Percentiles rank a stretch among this genome's conserved stretches.
These are phyloP conservation scores for Trichoderma afroharzianum DNA, from an alignment of 2,329 filamentous ascomycete genomes.

Conservation along the genomic window DNA sequence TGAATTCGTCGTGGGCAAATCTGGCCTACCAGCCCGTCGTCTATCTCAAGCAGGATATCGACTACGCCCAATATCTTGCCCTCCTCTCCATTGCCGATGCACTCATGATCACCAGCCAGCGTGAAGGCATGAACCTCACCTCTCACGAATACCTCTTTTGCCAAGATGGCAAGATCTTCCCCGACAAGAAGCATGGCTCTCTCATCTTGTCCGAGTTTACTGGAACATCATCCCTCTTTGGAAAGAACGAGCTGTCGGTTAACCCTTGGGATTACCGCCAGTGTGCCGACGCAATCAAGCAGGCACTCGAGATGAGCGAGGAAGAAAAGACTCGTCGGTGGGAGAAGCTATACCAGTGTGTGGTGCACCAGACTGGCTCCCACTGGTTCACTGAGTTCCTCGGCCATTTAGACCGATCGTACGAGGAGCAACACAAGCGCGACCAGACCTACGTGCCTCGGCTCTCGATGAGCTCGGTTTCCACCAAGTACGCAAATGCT, in stretches of 20 bases:
- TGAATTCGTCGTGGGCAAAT: conserved; percentile 88
- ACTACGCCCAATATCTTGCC: conserved; percentile 89
- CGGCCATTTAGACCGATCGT: conserved; percentile 66
- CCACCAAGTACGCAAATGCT: conserved; percentile 62
- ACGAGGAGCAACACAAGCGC: conserved; percentile 79
- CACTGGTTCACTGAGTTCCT: conserved; percentile 82
- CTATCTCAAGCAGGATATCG: conserved; percentile 92
- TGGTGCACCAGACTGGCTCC: conserved; percentile 77
- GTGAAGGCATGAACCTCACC: conserved; percentile 96
- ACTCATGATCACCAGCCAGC: conserved; percentile 89
- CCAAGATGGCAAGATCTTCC: conserved; percentile 72
- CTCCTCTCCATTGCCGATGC: conserved; percentile 85
- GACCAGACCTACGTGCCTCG: conserved; percentile 85
- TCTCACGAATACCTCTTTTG: conserved; percentile 92
- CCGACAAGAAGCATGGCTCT: conserved; percentile 76
- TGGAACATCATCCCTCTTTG: conserved; percentile 82
- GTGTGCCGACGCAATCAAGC: conserved; percentile 80
- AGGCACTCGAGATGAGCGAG: conserved; percentile 74
- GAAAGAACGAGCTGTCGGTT: conserved; percentile 74
- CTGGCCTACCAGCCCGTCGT: conserved; percentile 89
- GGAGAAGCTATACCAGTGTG: conserved; percentile 66
- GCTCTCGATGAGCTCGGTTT: conserved; percentile 64
- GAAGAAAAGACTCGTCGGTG: conserved; percentile 74
- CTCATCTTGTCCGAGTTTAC: conserved; percentile 95
- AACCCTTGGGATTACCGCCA: conserved; percentile 95